A percentile compares a stretch with the other conserved stretches of the same genome.
phyloP scores from a whole-genome alignment of 2,329 filamentous ascomycete species.

The Aspergillus sp. region DNA sequence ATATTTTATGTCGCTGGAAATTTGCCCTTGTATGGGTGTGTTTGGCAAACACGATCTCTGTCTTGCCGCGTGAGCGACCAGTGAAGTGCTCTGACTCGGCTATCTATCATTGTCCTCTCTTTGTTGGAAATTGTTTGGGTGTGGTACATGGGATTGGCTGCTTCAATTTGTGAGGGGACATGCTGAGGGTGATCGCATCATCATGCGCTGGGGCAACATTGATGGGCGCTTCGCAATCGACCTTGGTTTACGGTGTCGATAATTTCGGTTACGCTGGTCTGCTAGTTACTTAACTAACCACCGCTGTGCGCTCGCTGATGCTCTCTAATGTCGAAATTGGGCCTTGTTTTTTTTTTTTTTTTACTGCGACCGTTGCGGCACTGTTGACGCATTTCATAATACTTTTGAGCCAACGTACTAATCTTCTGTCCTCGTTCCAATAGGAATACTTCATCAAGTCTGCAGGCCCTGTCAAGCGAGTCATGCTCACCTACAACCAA shows the following conservation, averaged over 20 bases:
- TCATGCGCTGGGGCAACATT: background rate
- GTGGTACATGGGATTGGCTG: background rate
- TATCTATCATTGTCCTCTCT: background rate
- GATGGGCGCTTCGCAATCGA: background rate
- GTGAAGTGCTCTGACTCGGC: background rate
- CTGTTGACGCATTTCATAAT: conserved; percentile 23
- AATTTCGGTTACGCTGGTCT: background rate
- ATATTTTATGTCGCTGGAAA: background rate
- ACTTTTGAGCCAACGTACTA: conserved; percentile 41
- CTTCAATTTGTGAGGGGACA: background rate
- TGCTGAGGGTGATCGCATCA: background rate
- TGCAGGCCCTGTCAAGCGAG: conserved; percentile 86
- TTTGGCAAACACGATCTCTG: background rate
- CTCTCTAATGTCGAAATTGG: conserved; percentile 33
- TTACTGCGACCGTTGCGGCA: conserved; percentile 26
- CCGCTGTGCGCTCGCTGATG: conserved; percentile 62
- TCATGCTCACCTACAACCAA: conserved; percentile 89
- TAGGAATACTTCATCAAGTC: conserved; percentile 96
- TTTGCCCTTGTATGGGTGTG: background rate
- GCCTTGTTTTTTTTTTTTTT: conserved; percentile 21
- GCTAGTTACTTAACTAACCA: conserved; percentile 43
- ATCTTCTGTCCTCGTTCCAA: conserved; percentile 48
- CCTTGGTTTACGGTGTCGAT: background rate
- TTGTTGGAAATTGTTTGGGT: background rate
- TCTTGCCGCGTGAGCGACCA: background rate